Evolutionary conservation across 2,329 filamentous ascomycete genomes (phyloP).

Genomic region (Epichloe scottii): DNA sequence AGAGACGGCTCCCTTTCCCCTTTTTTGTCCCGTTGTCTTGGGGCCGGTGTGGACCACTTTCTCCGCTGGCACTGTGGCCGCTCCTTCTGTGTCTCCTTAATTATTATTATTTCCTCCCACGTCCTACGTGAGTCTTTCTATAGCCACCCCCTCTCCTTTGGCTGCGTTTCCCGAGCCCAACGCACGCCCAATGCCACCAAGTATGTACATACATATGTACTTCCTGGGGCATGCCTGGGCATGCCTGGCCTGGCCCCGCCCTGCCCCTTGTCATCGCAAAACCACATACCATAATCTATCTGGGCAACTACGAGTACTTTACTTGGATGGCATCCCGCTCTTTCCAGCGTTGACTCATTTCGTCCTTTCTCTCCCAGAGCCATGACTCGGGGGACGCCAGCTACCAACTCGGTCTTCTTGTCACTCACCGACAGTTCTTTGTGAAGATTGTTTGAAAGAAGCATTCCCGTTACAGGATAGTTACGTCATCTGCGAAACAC

Average conservation of each 20-base stretch:
- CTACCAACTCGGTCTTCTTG: not conserved
- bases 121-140: not conserved
- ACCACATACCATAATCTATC: not conserved
- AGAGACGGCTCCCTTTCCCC: not conserved
- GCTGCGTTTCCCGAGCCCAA: not conserved
- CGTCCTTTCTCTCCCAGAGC: not conserved
- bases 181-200: not conserved
- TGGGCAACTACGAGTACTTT: conserved; percentile 1
- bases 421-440: not conserved
- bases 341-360: conserved; percentile 3
- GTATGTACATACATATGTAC: not conserved
- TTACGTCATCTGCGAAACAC: not conserved
- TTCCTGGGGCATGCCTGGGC: conserved; percentile 1
- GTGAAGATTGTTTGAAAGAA: not conserved
- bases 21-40: conserved; percentile 4
- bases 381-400: not conserved
- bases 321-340: conserved; percentile 5
- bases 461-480: not conserved
- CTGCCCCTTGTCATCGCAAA: conserved; percentile 3
- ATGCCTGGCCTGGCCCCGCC: conserved; percentile 3
- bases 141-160: not conserved
- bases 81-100: not conserved
- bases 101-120: not conserved
- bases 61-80: not conserved
- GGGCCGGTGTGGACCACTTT: not conserved